Conservation (phyloP, 805 yeast species). For the Ascoidea rubescens region DNA sequence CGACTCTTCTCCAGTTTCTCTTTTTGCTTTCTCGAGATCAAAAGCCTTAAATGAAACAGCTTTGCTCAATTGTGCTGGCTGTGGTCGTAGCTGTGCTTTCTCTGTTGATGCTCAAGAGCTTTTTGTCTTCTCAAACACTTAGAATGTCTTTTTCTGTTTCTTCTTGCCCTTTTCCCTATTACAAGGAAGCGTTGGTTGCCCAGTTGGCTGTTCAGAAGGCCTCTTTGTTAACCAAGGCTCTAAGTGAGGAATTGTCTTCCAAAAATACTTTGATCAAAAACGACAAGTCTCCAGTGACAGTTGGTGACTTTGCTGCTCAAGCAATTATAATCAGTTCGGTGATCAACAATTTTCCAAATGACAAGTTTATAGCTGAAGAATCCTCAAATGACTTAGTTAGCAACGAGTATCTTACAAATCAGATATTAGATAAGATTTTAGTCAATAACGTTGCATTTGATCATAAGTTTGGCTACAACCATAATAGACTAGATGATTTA, state of each 20-base stretch:
- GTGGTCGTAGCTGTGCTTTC: too few relatives aligned
- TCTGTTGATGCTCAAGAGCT: too few relatives aligned
- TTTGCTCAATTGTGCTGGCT: too few relatives aligned
- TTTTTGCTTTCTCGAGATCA: too few relatives aligned
- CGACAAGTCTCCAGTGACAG: conserved; percentile 90
- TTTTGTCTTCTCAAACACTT: too few relatives aligned
- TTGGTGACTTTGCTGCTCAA: conserved; percentile 95
- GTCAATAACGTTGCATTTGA: conserved; percentile 32
- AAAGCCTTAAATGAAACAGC: too few relatives aligned
- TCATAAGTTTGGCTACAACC: conserved; percentile 10
- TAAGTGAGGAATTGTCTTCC: conserved; percentile 40
- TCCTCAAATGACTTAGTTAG: conserved; percentile 56
- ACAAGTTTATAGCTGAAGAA: conserved; percentile 90
- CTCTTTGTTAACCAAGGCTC: conserved; percentile 52
- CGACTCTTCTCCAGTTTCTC: too few relatives aligned
- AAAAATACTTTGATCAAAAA: conserved; percentile 54
- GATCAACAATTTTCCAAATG: conserved; percentile 63
- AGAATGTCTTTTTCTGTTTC: not conserved
- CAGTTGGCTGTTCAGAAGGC: conserved; percentile 87
- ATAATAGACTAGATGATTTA: too few relatives aligned
- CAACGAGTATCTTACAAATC: conserved; percentile 30
- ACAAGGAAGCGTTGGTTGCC: conserved; percentile 65
- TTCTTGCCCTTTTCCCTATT: conserved; percentile 23
- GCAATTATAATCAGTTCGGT: conserved; percentile 83
- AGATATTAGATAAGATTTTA: conserved; percentile 46